Percentiles rank a stretch among this genome's conserved stretches.
These are phyloP conservation scores for Fraxinus xanthoxyloides DNA, from an alignment of 305 asterid species.

Conservation along the genomic window DNA sequence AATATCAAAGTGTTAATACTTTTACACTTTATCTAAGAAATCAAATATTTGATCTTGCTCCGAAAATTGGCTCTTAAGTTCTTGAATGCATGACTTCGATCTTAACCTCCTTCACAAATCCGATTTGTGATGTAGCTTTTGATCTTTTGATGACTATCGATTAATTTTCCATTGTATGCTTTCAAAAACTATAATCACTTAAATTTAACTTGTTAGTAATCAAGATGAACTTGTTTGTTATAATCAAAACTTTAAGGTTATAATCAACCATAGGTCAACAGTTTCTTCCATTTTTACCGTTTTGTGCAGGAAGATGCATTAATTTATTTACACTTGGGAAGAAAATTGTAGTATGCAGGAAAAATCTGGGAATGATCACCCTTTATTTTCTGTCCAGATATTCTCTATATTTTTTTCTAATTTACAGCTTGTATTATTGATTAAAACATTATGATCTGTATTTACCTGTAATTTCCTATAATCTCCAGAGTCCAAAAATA, in stretches of 20 bases:
- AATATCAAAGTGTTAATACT: not conserved
- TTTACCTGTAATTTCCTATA: not conserved
- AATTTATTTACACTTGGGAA: not conserved
- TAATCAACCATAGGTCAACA: not conserved
- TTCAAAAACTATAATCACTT: not conserved
- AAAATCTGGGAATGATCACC: not conserved
- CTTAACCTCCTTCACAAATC: not conserved
- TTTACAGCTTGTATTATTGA: not conserved
- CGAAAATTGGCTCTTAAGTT: not conserved
- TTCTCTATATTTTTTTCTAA: not conserved
- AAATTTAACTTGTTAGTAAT: not conserved
- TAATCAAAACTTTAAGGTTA: too few relatives aligned
- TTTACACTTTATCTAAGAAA: not conserved
- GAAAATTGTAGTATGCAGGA: not conserved
- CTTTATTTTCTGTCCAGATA: not conserved
- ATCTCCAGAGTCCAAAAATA: not conserved
- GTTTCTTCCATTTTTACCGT: conserved; percentile 8
- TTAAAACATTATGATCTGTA: not conserved
- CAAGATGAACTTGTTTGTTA: not conserved
- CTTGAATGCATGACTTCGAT: not conserved
- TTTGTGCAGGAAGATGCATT: not conserved
- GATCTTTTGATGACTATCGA: not conserved
- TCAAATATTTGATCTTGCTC: not conserved
- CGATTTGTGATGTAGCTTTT: not conserved
- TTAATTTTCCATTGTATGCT: not conserved